Evolutionary conservation across 2,329 filamentous ascomycete species (phyloP), one percentile per base, ranked within the genome.

Genomic region (Trichophyton verrucosum): DNA sequence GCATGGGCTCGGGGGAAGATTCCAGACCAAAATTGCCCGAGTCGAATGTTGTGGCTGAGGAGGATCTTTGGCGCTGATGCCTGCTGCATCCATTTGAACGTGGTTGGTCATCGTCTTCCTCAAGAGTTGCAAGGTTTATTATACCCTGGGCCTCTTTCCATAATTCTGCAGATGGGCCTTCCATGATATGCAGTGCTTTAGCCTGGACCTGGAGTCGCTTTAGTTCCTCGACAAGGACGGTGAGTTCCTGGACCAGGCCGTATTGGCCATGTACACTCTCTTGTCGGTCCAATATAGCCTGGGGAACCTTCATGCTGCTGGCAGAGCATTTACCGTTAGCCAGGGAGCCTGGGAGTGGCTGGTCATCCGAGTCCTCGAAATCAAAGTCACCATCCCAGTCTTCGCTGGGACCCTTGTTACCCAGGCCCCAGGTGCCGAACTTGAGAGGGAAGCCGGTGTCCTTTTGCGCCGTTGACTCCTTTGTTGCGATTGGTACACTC

Each of bases 311-410:
- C 68, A 78, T 75, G 40, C 30, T 47, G 77, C 82, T 72, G 56
- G 69, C 71, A 24, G 20, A 24, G 40, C 33, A 27, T 24, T 27
- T 24, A 6, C 40, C 44, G 17, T 42, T 27, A 27, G 15, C 57
- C 3, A 33, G 40, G 53, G 75, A 65, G 24, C 68, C 71, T 3
- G 24, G 55, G 24, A 66, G 64, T 2, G 60, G 49, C 38, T 69
- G 68, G 30, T 67, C 66, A 24, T 80, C 78, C 27, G 77, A 73
- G 11, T 74, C 69, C 22, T 81, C 81, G 69, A 86, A 86, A 61
- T 86, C 83, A 66, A 86, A 86, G 67, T 86, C 84, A 59, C 83
- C 83, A 66, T 86, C 84, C 84, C 84, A 86, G 68, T 86, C 84
- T 68, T 86, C 84, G 24, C 81, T 86, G 22, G 84, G 82, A 55